Evolutionary conservation across 1,284 basidiomycete genomes (phyloP).

Genomic region (Ceratobasidium sp.): DNA sequence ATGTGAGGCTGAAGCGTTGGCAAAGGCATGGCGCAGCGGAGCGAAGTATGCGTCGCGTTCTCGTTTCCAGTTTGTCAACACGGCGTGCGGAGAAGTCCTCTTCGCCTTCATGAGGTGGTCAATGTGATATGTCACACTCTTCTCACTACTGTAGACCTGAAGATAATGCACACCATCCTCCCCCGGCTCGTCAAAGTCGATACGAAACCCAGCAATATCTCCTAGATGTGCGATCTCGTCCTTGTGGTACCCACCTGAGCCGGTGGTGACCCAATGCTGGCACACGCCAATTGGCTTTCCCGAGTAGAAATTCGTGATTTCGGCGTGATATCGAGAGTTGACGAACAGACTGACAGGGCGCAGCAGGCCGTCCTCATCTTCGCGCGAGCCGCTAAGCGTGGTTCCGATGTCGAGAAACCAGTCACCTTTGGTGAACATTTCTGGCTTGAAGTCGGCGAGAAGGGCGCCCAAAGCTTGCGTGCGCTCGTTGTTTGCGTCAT

Average conservation of each 20-base stretch:
- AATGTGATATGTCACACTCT: conserved; percentile 15
- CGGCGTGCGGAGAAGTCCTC: neutral
- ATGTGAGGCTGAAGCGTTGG: neutral
- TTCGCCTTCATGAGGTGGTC: conserved; percentile 1
- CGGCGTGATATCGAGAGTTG: neutral
- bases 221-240: conserved; percentile 18
- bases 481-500: neutral
- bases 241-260: conserved; percentile 3
- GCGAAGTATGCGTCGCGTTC: neutral
- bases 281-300: neutral
- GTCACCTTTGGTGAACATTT: neutral
- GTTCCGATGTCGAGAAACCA: conserved; percentile 24
- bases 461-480: neutral
- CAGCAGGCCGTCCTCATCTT: neutral
- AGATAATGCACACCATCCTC: neutral
- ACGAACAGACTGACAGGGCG: neutral
- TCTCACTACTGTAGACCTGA: conserved; percentile 16
- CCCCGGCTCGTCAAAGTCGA: neutral
- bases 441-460: neutral
- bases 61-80: neutral
- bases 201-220: conserved; percentile 8
- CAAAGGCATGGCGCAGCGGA: neutral
- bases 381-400: neutral
- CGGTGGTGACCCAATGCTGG: neutral
- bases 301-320: conserved; percentile 7